A percentile compares a stretch with the other conserved stretches of the same genome.
These are phyloP conservation scores for Hebeloma cylindrosporum DNA, from an alignment of 768 basidiomycete species.

Conservation along the genomic window DNA sequence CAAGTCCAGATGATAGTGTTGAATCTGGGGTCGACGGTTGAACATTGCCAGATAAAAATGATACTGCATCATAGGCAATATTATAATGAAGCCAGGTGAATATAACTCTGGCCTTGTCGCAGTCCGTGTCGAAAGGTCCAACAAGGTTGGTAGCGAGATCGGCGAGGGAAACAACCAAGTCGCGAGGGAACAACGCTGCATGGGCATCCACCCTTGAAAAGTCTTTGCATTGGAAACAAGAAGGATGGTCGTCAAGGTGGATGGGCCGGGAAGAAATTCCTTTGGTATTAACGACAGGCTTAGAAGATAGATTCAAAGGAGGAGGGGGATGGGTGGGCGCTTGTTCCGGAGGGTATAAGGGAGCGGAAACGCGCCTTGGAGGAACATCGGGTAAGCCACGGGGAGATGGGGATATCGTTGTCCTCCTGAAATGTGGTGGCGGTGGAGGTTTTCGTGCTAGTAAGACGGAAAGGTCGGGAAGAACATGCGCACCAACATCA, in stretches of 20 bases:
- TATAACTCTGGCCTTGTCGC: constrained; percentile 46
- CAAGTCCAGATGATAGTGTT: constrained; percentile 42
- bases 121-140: constrained; percentile 40
- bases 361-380: constrained; percentile 14
- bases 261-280: not conserved
- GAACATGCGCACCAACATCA: too few relatives aligned
- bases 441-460: constrained; percentile 36
- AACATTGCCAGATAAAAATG: constrained; percentile 45
- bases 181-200: constrained; percentile 43
- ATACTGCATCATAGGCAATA: constrained; percentile 42
- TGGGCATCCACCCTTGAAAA: constrained; percentile 44
- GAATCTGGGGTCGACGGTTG: constrained; percentile 35
- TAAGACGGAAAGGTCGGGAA: constrained; percentile 19
- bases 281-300: constrained; percentile 5
- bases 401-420: too few relatives aligned
- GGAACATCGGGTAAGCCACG: too few relatives aligned
- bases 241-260: constrained; percentile 8
- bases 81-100: constrained; percentile 50
- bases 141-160: constrained; percentile 42
- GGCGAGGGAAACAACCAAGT: constrained; percentile 37
- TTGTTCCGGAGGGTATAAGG: constrained; percentile 1
- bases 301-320: constrained; percentile 18
- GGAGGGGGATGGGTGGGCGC: constrained; percentile 10
- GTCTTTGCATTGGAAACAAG: constrained; percentile 45
- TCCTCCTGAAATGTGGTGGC: constrained; percentile 23